Conservation (phyloP, 139 green algal genomes). For the Closterium sp. region DNA sequence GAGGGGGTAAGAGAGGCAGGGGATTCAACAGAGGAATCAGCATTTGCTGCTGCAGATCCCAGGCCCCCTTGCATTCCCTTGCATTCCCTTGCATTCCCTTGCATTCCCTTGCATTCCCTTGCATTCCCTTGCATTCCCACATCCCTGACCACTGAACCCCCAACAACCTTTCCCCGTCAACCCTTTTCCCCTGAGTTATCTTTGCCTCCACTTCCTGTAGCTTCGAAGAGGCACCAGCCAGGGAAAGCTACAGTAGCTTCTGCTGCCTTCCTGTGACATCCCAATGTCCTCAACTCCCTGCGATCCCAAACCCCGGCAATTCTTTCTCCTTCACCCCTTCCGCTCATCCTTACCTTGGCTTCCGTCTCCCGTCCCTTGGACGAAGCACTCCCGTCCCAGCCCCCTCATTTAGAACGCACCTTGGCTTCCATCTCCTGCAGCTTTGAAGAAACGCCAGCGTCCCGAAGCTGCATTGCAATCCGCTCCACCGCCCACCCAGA, state of each 20-base stretch:
- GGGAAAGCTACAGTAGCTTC: too few relatives aligned
- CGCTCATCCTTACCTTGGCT: background rate
- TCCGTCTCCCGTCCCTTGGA: background rate
- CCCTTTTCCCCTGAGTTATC: too few relatives aligned
- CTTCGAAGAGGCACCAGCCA: too few relatives aligned
- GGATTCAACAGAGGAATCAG: background rate
- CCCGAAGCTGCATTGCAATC: background rate
- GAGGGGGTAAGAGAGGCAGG: background rate
- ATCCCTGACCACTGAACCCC: too few relatives aligned
- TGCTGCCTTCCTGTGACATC: too few relatives aligned
- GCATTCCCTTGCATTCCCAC: too few relatives aligned
- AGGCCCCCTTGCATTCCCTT: background rate
- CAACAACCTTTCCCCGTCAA: too few relatives aligned
- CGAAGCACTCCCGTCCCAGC: background rate
- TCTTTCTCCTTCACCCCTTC: background rate
- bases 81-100: too few relatives aligned
- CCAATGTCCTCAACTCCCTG: too few relatives aligned
- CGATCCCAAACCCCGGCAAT: background rate
- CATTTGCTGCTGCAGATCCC: background rate
- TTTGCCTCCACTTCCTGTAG: too few relatives aligned
- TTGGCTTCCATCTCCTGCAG: background rate
- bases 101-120: too few relatives aligned
- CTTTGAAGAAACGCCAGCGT: background rate
- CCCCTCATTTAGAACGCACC: too few relatives aligned
- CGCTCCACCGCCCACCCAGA: background rate